Evolutionary conservation across 192 early-diverging fungal species (phyloP), one percentile per base, ranked within the genome.

Genomic region (Podila clonocystis): DNA sequence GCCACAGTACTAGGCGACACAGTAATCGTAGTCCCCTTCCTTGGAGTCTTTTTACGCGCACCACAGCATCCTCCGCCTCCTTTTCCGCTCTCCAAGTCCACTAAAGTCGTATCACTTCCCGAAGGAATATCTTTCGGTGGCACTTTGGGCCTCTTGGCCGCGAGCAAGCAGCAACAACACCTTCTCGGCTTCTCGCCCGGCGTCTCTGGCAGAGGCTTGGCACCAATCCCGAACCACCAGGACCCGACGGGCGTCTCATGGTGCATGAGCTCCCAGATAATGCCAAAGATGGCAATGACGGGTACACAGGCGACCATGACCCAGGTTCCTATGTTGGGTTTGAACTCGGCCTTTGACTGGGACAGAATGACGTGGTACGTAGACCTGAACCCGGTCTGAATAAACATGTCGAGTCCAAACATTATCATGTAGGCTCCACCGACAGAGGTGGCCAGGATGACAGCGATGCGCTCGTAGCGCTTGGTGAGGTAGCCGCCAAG

Each of bases 391-490:
- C 63, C 66, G 30, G 65, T 63, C 45, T 75, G 73, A 8, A 75
- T 74, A 73, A 84, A 84, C 74, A 75, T 75, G 48, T 84, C 83
- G 3, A 84, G 31, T 45, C 83, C 83, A 69, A 73, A 84, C 72
- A 84, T 74, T 13, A 82, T 65, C 9, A 65, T 68, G 58, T 82
- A 84, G 0, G 83, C 72, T 26, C 83, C 83, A 3, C 67, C 83
- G 22, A 82, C 9, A 3, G 83, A 84, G 5, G 83, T 84, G 11
- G 83, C 72, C 4, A 84, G 0, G 60, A 82, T 82, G 22, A 84
- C 78, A 13, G 74, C 69, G 11, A 52, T 28, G 5, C 77, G 67
- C 36, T 84, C 83, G 60, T 75, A 82, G 13, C 59, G 62, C 41
- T 82, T 33, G 1, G 75, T 75, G 19, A 75, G 41, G 30, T 71